Percentiles rank a stretch among this genome's conserved stretches.
These are phyloP conservation scores for Chaetomidium leptoderma DNA, from an alignment of 495 filamentous ascomycete species.

Conservation along the genomic window DNA sequence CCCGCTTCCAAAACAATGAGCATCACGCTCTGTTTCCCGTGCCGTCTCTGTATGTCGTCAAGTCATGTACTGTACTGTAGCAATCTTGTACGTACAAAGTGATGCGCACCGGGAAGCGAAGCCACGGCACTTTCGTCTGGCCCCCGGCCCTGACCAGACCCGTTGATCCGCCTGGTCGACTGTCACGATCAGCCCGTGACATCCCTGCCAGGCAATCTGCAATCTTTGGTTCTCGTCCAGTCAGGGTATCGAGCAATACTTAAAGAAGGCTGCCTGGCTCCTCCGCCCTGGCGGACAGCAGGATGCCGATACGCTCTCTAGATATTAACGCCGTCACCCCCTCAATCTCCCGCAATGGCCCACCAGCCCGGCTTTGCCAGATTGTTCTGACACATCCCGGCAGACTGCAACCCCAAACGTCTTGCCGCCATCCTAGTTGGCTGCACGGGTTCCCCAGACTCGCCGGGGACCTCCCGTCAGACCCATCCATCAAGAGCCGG, in stretches of 20 bases:
- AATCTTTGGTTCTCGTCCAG: constrained; percentile 18
- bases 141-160: constrained; percentile 23
- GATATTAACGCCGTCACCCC: constrained; percentile 27
- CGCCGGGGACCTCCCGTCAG: constrained; percentile 4
- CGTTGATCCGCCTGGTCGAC: constrained; percentile 33
- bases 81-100: background rate
- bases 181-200: constrained; percentile 28
- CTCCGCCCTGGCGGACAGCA: constrained; percentile 21
- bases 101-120: constrained; percentile 15
- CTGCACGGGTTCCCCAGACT: constrained; percentile 18
- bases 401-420: constrained; percentile 19
- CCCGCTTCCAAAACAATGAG: constrained; percentile 29
- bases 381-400: constrained; percentile 35
- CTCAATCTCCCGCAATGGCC: constrained; percentile 31
- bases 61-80: background rate
- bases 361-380: constrained; percentile 36
- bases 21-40: constrained; percentile 11
- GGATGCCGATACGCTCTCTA: constrained; percentile 21
- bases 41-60: too few relatives aligned
- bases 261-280: constrained; percentile 23
- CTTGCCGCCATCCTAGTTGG: constrained; percentile 10
- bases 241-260: constrained; percentile 22
- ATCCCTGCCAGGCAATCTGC: constrained; percentile 34
- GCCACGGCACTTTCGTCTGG: constrained; percentile 20
- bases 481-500: constrained; percentile 24